These are phyloP conservation scores for Mycena galopus DNA, from an alignment of 768 basidiomycete genomes.

Conservation along the genomic window DNA sequence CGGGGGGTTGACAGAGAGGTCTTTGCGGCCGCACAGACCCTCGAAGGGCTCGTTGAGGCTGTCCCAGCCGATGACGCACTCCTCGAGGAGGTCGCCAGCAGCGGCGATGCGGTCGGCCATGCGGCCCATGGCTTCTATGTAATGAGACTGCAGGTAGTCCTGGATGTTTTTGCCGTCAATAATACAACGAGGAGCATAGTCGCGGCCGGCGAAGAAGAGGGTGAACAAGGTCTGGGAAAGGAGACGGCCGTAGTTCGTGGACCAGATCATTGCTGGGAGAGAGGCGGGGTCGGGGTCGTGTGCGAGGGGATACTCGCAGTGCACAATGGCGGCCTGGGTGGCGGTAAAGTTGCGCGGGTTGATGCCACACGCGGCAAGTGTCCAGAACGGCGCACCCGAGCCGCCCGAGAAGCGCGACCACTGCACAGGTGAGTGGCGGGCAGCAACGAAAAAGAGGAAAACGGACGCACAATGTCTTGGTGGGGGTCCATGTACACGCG, in stretches of 20 bases:
- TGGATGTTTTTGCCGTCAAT: conserved; percentile 95
- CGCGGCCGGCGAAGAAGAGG: conserved; percentile 91
- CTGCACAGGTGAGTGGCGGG: conserved; percentile 52
- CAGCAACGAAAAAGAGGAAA: not conserved
- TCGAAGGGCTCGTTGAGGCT: conserved; percentile 95
- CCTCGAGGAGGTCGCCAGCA: conserved; percentile 84
- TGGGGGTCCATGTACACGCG: conserved; percentile 95
- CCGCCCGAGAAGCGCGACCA: conserved; percentile 98
- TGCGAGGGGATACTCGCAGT: conserved; percentile 86
- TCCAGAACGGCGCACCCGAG: conserved; percentile 96
- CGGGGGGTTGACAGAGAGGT: conserved; percentile 74
- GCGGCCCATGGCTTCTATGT: conserved; percentile 77
- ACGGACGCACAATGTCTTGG: conserved; percentile 86
- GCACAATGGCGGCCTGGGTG: conserved; percentile 88
- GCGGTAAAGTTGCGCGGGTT: conserved; percentile 87
- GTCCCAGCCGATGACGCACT: conserved; percentile 97
- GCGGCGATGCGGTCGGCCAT: conserved; percentile 83
- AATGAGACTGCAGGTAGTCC: conserved; percentile 86
- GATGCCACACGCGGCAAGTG: conserved; percentile 89
- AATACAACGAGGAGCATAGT: conserved; percentile 91
- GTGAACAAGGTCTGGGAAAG: conserved; percentile 92
- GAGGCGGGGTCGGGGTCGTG: conserved; percentile 74
- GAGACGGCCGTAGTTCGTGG: conserved; percentile 93
- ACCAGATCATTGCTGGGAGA: conserved; percentile 96
- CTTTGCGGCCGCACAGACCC: conserved; percentile 76